phyloP scores from a whole-genome alignment of 2,329 filamentous ascomycete species.

The Fusarium chaquense region DNA sequence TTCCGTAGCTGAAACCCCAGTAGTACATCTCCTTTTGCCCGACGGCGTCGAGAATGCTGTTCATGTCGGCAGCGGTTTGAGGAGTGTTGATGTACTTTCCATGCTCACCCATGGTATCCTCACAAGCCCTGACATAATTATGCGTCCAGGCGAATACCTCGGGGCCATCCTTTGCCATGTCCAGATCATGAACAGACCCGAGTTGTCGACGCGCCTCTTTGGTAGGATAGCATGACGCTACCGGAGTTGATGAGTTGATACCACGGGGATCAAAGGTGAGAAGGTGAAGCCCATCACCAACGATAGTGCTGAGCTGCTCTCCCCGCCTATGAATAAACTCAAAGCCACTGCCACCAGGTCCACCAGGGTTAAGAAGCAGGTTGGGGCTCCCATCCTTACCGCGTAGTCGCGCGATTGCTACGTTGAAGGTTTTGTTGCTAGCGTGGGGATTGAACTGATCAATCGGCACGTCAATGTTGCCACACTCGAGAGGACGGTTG shows the following conservation, averaged over 20 bases:
- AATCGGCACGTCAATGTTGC: conserved; percentile 59
- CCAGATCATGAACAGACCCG: conserved; percentile 40
- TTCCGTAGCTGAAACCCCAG: conserved; percentile 60
- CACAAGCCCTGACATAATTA: conserved; percentile 57
- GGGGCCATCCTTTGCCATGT: conserved; percentile 51
- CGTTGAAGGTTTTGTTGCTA: conserved; percentile 55
- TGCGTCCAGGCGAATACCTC: conserved; percentile 57
- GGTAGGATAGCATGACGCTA: conserved; percentile 57
- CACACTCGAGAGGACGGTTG: conserved; percentile 57
- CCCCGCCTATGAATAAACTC: conserved; percentile 53
- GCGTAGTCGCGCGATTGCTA: conserved; percentile 60
- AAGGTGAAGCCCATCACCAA: conserved; percentile 60
- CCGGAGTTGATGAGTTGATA: conserved; percentile 49
- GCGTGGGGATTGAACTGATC: conserved; percentile 57
- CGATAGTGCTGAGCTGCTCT: conserved; percentile 50
- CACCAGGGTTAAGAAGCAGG: conserved; percentile 61
- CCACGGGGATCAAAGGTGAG: conserved; percentile 63
- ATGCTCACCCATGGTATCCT: conserved; percentile 59
- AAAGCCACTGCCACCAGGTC: conserved; percentile 60
- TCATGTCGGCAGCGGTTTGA: conserved; percentile 65
- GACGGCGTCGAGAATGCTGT: conserved; percentile 59
- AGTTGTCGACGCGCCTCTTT: conserved; percentile 49
- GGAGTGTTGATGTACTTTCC: conserved; percentile 62
- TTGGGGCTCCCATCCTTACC: conserved; percentile 58
- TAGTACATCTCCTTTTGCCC: conserved; percentile 52